Conservation (phyloP, 257 asterid genomes). For the Solanum gracilifrons region DNA sequence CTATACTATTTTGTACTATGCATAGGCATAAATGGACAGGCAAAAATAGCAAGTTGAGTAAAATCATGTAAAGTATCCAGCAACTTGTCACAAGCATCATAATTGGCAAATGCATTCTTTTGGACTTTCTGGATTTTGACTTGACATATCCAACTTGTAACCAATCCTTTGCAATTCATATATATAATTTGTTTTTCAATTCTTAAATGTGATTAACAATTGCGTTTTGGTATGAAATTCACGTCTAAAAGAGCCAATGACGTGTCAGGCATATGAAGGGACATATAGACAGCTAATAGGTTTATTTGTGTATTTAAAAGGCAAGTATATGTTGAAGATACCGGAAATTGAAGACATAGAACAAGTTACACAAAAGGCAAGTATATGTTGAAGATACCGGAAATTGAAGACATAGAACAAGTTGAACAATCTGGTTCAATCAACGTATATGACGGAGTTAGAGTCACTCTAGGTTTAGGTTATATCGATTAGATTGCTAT, state of each 20-base stretch:
- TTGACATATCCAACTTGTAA: not conserved
- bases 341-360: no score
- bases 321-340: not conserved
- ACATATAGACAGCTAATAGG: not conserved
- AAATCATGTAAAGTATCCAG: not conserved
- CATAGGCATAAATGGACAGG: not conserved
- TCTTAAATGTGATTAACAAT: not conserved
- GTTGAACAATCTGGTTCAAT: no score
- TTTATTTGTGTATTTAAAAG: not conserved
- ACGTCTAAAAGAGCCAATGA: not conserved
- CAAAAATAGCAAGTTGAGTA: not conserved
- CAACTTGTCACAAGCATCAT: not conserved
- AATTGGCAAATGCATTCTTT: not conserved
- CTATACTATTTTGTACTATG: not conserved
- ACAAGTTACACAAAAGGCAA: not conserved
- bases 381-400: not conserved
- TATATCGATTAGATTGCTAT: no score
- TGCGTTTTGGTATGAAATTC: not conserved
- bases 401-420: no score
- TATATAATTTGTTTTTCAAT: not conserved
- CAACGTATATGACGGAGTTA: no score
- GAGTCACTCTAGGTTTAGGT: no score
- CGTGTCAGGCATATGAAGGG: not conserved
- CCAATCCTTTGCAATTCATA: not conserved
- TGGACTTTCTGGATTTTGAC: not conserved